Conservation (phyloP, 345 rosid genomes). For the Gossypium thurberi region DNA sequence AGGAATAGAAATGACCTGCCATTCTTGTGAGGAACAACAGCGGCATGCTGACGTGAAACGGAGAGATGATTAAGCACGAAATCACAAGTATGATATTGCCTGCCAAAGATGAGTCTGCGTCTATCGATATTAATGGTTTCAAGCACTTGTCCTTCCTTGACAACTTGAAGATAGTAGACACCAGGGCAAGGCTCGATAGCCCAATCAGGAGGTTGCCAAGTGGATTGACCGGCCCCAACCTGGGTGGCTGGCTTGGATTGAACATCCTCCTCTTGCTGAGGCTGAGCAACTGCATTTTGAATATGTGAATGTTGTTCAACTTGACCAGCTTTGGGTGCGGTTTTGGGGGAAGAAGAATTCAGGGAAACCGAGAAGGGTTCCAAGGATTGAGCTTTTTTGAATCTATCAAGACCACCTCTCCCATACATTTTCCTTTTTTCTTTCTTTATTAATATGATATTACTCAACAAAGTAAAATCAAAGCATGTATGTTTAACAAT, state of each 20-base stretch:
- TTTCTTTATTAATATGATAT: background rate
- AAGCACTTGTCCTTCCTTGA: slow-evolving; percentile 85
- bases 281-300: slow-evolving; percentile 13
- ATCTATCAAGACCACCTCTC: slow-evolving; percentile 82
- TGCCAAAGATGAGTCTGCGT: slow-evolving; percentile 79
- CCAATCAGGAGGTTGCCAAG: slow-evolving; percentile 96
- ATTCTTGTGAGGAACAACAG: slow-evolving; percentile 61
- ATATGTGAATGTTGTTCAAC: slow-evolving; percentile 28
- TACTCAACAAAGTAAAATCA: too few relatives aligned
- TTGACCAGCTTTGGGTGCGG: slow-evolving; percentile 20
- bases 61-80: slow-evolving; percentile 83
- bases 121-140: slow-evolving; percentile 65
- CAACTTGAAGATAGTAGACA: slow-evolving; percentile 75
- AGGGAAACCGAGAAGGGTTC: slow-evolving; percentile 73
- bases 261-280: slow-evolving; percentile 27
- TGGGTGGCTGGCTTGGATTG: slow-evolving; percentile 48
- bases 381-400: slow-evolving; percentile 77
- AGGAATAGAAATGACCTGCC: slow-evolving; percentile 34
- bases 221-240: slow-evolving; percentile 77
- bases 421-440: slow-evolving; percentile 56
- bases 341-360: slow-evolving; percentile 39
- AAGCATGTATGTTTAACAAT: background rate
- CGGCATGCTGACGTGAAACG: slow-evolving; percentile 92
- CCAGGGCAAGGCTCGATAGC: slow-evolving; percentile 82
- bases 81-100: slow-evolving; percentile 61